Conservation (phyloP, 106 monocot genomes). For the Phalaenopsis aphrodite region DNA sequence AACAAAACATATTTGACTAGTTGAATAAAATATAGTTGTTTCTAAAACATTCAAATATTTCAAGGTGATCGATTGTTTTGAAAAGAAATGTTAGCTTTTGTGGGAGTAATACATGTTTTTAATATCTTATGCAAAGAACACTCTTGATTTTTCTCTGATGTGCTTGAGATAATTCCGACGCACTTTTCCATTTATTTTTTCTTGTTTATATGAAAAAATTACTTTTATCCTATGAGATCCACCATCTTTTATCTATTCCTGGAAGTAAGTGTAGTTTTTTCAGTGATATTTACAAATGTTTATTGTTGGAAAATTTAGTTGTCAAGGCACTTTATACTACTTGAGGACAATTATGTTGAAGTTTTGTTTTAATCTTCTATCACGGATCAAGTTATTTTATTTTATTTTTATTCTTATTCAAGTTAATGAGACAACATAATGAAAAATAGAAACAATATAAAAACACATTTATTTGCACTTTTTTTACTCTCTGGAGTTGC, state of each 20-base stretch:
- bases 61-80: no score
- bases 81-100: slow-evolving; percentile 4
- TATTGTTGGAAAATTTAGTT: neutral
- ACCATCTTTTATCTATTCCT: neutral
- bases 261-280: neutral
- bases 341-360: neutral
- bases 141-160: neutral
- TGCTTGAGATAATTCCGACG: neutral
- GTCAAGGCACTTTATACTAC: neutral
- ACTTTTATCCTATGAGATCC: no score
- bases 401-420: neutral
- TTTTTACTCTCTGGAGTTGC: no score
- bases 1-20: no score
- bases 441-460: neutral
- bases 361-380: neutral
- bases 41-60: no score
- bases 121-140: neutral
- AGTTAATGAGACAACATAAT: neutral
- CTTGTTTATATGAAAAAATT: neutral
- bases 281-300: neutral
- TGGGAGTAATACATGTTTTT: slow-evolving; percentile 46
- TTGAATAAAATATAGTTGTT: no score
- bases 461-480: neutral
- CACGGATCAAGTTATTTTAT: no score
- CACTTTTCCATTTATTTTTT: neutral